Percentiles rank a stretch among this genome's conserved stretches.
These are phyloP conservation scores for Millerozyma miso DNA, from an alignment of 805 yeast genomes.

Conservation along the genomic window DNA sequence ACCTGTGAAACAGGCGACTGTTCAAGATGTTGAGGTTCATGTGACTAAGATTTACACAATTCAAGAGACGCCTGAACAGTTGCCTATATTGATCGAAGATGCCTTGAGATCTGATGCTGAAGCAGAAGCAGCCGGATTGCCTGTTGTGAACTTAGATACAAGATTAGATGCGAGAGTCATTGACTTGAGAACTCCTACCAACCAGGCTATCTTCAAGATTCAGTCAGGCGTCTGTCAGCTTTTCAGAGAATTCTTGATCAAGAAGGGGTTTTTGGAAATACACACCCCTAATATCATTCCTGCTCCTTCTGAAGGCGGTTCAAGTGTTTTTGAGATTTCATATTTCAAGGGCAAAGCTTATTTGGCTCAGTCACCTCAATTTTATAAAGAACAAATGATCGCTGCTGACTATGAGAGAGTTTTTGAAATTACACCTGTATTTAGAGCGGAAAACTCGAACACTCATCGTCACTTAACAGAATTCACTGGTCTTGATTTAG, in stretches of 20 bases:
- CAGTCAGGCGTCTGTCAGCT: slow-evolving; percentile 84
- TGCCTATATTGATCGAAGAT: slow-evolving; percentile 94
- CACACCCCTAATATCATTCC: slow-evolving; percentile 96
- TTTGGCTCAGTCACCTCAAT: slow-evolving; percentile 97
- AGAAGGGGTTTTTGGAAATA: slow-evolving; percentile 75
- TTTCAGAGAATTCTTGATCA: slow-evolving; percentile 81
- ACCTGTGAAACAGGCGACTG: slow-evolving; percentile 83
- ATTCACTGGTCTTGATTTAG: slow-evolving; percentile 94
- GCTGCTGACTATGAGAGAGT: slow-evolving; percentile 97
- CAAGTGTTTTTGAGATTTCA: slow-evolving; percentile 89
- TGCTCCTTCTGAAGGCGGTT: slow-evolving; percentile 97
- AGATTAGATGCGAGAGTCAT: slow-evolving; percentile 93
- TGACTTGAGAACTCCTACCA: slow-evolving; percentile 93
- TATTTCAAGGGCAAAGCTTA: slow-evolving; percentile 92
- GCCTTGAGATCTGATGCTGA: slow-evolving; percentile 93
- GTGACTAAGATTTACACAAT: slow-evolving; percentile 70
- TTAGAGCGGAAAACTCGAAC: slow-evolving; percentile 98
- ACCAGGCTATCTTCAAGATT: slow-evolving; percentile 94
- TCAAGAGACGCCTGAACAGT: slow-evolving; percentile 84
- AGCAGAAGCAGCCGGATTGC: slow-evolving; percentile 87
- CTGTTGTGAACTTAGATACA: slow-evolving; percentile 94
- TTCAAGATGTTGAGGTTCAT: slow-evolving; percentile 84
- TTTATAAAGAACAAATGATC: slow-evolving; percentile 95
- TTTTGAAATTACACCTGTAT: slow-evolving; percentile 94
- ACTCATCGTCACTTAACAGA: slow-evolving; percentile 99